Conservation (phyloP, 306 rosid genomes). For the Vigna radiata region DNA sequence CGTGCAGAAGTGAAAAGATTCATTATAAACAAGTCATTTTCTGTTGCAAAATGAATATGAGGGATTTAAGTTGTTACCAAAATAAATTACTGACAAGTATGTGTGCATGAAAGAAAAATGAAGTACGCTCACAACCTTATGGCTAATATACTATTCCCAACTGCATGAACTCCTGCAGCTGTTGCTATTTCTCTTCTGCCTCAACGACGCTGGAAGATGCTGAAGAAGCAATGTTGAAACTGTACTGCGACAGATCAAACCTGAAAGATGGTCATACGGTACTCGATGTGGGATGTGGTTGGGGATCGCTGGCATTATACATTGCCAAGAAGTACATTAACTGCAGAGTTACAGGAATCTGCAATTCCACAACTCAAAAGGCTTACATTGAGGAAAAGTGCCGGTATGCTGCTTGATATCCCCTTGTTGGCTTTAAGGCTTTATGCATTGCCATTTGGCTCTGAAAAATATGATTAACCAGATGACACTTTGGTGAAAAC, state of each 20-base stretch:
- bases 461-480: conserved; percentile 6
- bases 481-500: not conserved
- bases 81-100: not conserved
- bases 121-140: not conserved
- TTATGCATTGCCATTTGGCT: conserved; percentile 16
- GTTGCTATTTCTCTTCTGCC: conserved; percentile 74
- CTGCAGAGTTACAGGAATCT: conserved; percentile 84
- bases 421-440: conserved; percentile 16
- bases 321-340: conserved; percentile 73
- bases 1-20: not conserved
- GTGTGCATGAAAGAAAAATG: not conserved
- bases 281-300: conserved; percentile 93
- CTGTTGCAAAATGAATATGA: conserved; percentile 4
- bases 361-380: conserved; percentile 87
- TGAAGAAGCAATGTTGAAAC: conserved; percentile 80
- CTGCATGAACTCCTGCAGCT: conserved; percentile 58
- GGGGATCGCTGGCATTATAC: conserved; percentile 87
- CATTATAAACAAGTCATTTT: not conserved
- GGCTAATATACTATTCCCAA: conserved; percentile 14
- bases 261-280: conserved; percentile 76
- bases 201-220: conserved; percentile 79
- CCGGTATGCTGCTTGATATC: conserved; percentile 51
- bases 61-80: not conserved
- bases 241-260: conserved; percentile 74
- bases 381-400: conserved; percentile 67